phyloP scores from a whole-genome alignment of 768 basidiomycete genomes.

The Albatrellus ellisii region DNA sequence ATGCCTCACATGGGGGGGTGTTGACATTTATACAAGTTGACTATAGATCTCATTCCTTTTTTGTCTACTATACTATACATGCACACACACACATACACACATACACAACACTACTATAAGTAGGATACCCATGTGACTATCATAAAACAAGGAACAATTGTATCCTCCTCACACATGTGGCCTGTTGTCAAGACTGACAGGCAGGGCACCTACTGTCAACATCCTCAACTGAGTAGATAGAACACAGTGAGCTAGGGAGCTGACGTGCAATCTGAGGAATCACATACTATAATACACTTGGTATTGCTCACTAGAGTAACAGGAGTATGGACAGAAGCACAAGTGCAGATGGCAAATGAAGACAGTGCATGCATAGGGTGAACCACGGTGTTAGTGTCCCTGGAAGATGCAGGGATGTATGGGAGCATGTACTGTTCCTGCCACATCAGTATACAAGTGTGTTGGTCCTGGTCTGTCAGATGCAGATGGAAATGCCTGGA shows the following conservation, averaged over 20 bases:
- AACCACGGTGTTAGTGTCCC: background rate
- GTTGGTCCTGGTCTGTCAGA: background rate
- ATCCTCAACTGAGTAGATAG: background rate
- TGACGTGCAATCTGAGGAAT: background rate
- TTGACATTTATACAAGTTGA: no score
- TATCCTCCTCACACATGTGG: no score
- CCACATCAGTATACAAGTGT: background rate
- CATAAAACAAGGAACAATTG: no score
- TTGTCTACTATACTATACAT: no score
- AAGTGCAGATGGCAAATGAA: background rate
- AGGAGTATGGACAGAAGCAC: background rate
- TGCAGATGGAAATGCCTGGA: background rate
- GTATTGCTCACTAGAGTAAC: background rate
- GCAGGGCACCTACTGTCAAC: background rate
- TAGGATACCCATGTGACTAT: no score
- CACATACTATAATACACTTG: background rate
- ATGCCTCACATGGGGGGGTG: no score
- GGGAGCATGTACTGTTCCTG: conserved; percentile 1
- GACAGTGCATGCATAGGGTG: background rate
- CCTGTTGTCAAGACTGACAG: no score
- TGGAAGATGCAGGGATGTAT: background rate
- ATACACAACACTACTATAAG: no score
- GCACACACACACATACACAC: no score
- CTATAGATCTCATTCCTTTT: no score
- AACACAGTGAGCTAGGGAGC: background rate